A percentile compares a stretch with the other conserved stretches of the same genome.
These are phyloP conservation scores for Pholiota adiposa DNA, from an alignment of 1,284 basidiomycete genomes.

Conservation along the genomic window DNA sequence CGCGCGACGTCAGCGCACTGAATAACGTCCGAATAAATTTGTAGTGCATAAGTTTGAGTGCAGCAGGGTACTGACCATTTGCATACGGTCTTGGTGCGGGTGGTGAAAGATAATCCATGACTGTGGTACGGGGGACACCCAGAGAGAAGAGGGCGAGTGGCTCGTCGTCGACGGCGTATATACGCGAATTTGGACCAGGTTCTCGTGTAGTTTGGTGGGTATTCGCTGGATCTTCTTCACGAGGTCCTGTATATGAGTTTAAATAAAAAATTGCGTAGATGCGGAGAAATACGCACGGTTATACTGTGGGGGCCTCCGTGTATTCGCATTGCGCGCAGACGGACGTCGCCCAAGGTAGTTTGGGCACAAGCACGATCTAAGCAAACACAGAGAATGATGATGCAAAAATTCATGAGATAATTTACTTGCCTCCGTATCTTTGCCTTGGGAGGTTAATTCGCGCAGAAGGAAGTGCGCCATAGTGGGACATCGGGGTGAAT, in stretches of 20 bases:
- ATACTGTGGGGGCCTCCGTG: not conserved
- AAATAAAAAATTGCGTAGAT: not conserved
- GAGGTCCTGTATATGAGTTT: not conserved
- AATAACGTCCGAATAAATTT: not conserved
- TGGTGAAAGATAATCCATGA: conserved; percentile 16
- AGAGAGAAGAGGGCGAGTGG: conserved; percentile 18
- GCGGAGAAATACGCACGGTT: not conserved
- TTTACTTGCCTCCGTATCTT: not conserved
- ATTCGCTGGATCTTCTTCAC: conserved; percentile 4
- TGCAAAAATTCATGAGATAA: not conserved
- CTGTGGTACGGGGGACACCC: conserved; percentile 9
- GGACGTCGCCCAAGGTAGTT: not conserved
- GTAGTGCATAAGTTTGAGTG: too few relatives aligned
- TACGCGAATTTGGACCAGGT: conserved; percentile 16
- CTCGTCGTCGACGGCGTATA: conserved; percentile 15
- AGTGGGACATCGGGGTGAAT: not conserved
- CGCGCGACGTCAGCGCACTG: conserved; percentile 23
- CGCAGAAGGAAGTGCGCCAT: conserved; percentile 1
- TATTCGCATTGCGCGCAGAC: conserved; percentile 5
- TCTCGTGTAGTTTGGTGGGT: conserved; percentile 2
- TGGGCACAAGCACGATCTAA: not conserved
- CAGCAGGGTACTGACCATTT: conserved; percentile 16
- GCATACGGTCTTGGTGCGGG: conserved; percentile 12
- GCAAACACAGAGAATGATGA: not conserved
- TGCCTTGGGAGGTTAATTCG: not conserved